A percentile compares a stretch with the other conserved stretches of the same genome.
Conservation (phyloP, 768 basidiomycete genomes). For the Phlegmacium glaucopus region DNA sequence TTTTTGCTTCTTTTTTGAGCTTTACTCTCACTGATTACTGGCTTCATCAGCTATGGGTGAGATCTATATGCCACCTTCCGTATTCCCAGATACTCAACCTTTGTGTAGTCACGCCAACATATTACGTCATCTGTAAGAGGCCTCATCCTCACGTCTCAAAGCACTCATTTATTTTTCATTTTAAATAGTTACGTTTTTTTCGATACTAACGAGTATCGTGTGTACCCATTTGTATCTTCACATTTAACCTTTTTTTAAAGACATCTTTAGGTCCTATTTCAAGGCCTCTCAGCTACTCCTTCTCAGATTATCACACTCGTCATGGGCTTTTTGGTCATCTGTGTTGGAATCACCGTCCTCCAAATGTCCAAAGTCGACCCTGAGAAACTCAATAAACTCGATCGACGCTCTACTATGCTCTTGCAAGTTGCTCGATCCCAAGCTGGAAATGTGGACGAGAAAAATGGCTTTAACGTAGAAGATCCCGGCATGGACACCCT, state of each 20-base stretch:
- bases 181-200: conserved; percentile 78
- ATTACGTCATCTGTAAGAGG: conserved; percentile 76
- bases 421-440: conserved; percentile 78
- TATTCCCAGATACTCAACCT: conserved; percentile 13
- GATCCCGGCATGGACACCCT: conserved; percentile 93
- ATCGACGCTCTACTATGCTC: conserved; percentile 86
- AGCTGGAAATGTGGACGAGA: conserved; percentile 70
- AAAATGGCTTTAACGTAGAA: conserved; percentile 60
- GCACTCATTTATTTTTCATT: no score
- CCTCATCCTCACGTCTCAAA: not conserved
- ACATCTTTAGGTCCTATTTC: conserved; percentile 67
- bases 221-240: conserved; percentile 17
- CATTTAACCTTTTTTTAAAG: not conserved
- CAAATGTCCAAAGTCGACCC: conserved; percentile 97
- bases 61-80: conserved; percentile 7
- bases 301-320: conserved; percentile 86
- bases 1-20: not conserved
- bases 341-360: conserved; percentile 89
- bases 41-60: conserved; percentile 60
- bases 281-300: conserved; percentile 78
- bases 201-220: conserved; percentile 81
- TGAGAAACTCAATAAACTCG: conserved; percentile 68
- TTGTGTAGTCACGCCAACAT: conserved; percentile 75
- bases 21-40: conserved; percentile 7
- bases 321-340: conserved; percentile 89